These are phyloP conservation scores for Phytophthora idaei DNA, from an alignment of 352 stramenopile species.

Conservation along the genomic window DNA sequence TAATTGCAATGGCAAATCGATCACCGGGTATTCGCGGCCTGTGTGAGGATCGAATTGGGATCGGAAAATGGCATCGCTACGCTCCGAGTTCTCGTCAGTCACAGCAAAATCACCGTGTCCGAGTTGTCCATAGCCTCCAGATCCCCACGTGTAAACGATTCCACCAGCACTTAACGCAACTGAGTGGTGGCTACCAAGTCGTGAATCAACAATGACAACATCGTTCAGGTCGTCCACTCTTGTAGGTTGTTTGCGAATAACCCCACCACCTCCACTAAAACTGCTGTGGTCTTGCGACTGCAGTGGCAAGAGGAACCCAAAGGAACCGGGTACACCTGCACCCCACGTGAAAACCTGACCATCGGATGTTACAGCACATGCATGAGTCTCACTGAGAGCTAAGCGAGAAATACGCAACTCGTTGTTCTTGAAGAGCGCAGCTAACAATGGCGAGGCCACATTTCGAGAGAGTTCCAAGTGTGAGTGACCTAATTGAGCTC, in stretches of 20 bases:
- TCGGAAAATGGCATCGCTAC: constrained; percentile 64
- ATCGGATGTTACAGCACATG: constrained; percentile 64
- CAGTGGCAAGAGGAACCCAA: constrained; percentile 54
- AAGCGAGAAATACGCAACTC: constrained; percentile 60
- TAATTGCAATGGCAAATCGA: constrained; percentile 72
- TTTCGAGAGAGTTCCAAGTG: constrained; percentile 45
- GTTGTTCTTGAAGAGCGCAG: constrained; percentile 74
- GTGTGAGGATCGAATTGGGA: constrained; percentile 73
- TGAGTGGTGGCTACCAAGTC: constrained; percentile 68
- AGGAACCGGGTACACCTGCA: constrained; percentile 61
- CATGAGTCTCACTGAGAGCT: constrained; percentile 60
- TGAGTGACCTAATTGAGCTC: constrained; percentile 60
- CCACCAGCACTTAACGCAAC: constrained; percentile 66
- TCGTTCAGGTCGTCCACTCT: constrained; percentile 74
- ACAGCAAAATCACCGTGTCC: constrained; percentile 68
- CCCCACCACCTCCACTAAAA: constrained; percentile 15
- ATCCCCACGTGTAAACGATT: constrained; percentile 74
- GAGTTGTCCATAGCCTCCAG: constrained; percentile 69
- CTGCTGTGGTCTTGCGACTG: constrained; percentile 20
- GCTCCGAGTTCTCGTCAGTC: constrained; percentile 20
- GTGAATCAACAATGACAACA: constrained; percentile 48
- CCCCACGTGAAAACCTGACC: constrained; percentile 79
- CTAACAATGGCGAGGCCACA: constrained; percentile 49
- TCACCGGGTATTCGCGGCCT: constrained; percentile 64
- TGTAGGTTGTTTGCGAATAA: constrained; percentile 46